Percentiles rank a stretch among this genome's conserved stretches.
Evolutionary conservation across 1,284 basidiomycete genomes (phyloP).

Genomic region (Schizophyllum amplum): DNA sequence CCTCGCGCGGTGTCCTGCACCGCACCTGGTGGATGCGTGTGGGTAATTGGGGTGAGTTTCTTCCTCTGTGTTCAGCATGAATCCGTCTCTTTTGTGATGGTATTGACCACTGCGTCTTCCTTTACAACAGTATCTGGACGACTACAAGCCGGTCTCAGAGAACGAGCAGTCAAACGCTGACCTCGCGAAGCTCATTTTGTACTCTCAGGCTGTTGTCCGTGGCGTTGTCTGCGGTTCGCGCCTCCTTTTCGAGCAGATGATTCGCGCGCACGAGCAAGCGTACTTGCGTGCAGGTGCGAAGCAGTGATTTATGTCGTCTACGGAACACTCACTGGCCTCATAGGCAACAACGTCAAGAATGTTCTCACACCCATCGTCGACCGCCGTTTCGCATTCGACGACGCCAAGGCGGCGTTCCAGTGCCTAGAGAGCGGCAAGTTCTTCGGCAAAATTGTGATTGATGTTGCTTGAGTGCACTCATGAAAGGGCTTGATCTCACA

Average conservation of each 20-base stretch:
- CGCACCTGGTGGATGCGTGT: not conserved
- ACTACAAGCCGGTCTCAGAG: not conserved
- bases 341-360: not conserved
- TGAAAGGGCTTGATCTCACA: not conserved
- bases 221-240: not conserved
- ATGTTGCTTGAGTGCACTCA: not conserved
- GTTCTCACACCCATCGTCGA: slow-evolving; percentile 21
- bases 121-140: not conserved
- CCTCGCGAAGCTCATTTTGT: not conserved
- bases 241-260: not conserved
- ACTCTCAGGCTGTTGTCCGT: not conserved
- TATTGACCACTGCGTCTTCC: no score
- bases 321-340: not conserved
- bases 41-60: not conserved
- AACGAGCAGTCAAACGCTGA: not conserved
- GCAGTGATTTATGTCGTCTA: not conserved
- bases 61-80: no score
- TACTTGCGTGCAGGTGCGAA: not conserved
- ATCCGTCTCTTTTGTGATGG: no score
- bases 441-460: slow-evolving; percentile 24
- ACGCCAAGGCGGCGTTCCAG: slow-evolving; percentile 25
- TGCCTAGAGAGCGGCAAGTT: slow-evolving; percentile 22
- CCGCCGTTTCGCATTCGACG: slow-evolving; percentile 28
- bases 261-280: not conserved
- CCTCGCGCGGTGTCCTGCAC: not conserved